Evolutionary conservation across 2,329 filamentous ascomycete genomes (phyloP), one percentile per base, ranked within the genome.

Genomic region (Fusarium sp.): DNA sequence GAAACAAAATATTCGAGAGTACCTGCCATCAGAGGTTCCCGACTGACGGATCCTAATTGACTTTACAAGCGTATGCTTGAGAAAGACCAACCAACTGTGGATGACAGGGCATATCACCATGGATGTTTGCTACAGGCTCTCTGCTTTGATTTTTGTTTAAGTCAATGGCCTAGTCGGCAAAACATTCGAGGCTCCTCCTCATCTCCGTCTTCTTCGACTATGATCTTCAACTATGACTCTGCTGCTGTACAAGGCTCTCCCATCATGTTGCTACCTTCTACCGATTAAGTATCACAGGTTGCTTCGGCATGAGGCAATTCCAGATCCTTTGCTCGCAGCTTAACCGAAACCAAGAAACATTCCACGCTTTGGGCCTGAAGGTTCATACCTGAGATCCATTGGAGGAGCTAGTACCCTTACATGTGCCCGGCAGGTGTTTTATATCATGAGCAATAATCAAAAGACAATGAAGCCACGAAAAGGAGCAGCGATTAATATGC

Each of bases 401-500:
- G 4, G 30, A 24, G 34, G 48, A 48, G 24, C 16, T n/a, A 7
- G 7, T 41, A 5, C 34, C 12, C 16, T 24, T 48, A 52, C 44
- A 27, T 11, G 7, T 53, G 22, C 24, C 10, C 3, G 7, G 13
- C n/a, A 41, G 40, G 51, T 45, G n/a, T 44, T 16, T 55, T 62
- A 55, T 14, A 37, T 57, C 27, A 40, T 51, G 60, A 64, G 56
- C 40, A 73, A 73, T 42, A 68, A 75, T 75, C 73, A 75, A 75
- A 75, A 57, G 47, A 57, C 27, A 56, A 34, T 11, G 25, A 34
- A 30, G 52, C 46, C 49, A 18, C 16, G 30, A 24, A 37, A n/a
- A 22, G 25, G 30, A 25, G 10, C 16, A 27, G 12, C 24, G 11
- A n/a, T n/a, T 14, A 16, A 20, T n/a, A 11, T 12, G 32, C 24